Evolutionary conservation across 2,329 filamentous ascomycete genomes (phyloP), one percentile per base, ranked within the genome.

Genomic region (Orbilia blumenaviensis): DNA sequence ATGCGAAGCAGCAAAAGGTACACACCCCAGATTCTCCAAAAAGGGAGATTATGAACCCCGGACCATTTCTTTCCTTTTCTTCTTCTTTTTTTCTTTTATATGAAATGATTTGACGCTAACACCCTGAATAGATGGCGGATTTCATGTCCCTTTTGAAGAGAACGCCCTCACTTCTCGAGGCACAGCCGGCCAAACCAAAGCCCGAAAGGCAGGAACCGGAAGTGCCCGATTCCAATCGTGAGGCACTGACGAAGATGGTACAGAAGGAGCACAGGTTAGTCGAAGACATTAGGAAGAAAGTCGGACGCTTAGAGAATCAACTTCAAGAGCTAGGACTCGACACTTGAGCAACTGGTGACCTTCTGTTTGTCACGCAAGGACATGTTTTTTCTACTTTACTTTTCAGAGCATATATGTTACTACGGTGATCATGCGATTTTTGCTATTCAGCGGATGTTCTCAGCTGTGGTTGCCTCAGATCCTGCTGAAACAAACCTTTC

Each of bases 191-290:
- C 10, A 64, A 50, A 18, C 14, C 44, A 10, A 58, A 64, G n/a
- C 4, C 29, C 1, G 64, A 66, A n/a, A n/a, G n/a, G 41, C 36
- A 68, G n/a, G 67, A 64, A 6, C 61, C 63, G n/a, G 71, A 76
- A 18, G 27, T 41, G 6, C 64, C 64, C 3, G 72, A 76, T 42
- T 38, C 23, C 10, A 76, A 76, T 16, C 72, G 72, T 21, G 56
- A 69, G 18, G 64, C 69, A 41, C 48, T 76, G 21, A 60, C 64
- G 7, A 76, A 76, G 41, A 76, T 76, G 72, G 72, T 76, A 16
- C 58, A 60, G 25, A 76, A 76, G 23, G 72, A 76, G 42, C 72
- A 76, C 16, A 44, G 66, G 32, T 34, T 76, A 29, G 66, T 76
- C 36, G 6, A 61, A 12, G 72, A 76, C 36, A 69, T 68, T 41